Evolutionary conservation across 805 yeast genomes (phyloP), one percentile per base, ranked within the genome.

Genomic region (Starmerella potacharoeniae): DNA sequence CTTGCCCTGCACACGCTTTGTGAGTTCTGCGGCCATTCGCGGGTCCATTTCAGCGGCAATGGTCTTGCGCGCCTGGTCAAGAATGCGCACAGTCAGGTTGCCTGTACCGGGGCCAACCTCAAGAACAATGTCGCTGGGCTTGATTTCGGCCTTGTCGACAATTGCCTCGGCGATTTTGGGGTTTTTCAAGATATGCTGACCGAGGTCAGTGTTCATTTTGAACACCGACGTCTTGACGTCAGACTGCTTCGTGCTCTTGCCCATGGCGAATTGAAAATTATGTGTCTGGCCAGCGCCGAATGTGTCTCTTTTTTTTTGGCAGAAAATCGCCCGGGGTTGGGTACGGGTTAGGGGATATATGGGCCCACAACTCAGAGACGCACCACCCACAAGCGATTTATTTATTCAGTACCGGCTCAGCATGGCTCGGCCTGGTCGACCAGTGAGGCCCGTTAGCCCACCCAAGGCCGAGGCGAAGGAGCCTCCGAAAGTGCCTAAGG

Each of bases 51-150:
- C 98, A 53, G 86, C 93, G 0, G 97, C 98, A 49, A 87, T 79
- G n/a, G 91, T 97, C 64, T 87, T 89, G 55, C 86, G 77, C 0
- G 97, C 97, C 69, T 89, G 84, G 64, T 91, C 97, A 54, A 93
- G 71, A 39, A 93, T 93, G 58, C 95, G 77, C 39, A 91, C 95
- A 0, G 98, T 93, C 71, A 93, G 76, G 66, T 93, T 93, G 74
- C 98, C 98, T 0, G 98, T 93, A 80, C 98, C 98, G 3, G 98
- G 98, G 65, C 98, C 98, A 52, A 93, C 96, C 73, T 93, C 98
- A 43, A 93, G 75, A 1, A 93, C 97, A 7, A 82, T 81, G 67
- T 93, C 98, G 34, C 95, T 83, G 3, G 97, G 97, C 64, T 82
- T 84, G 54, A 93, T 84, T 40, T 81, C 84, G 1, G 98, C 97